Percentiles rank a stretch among this genome's conserved stretches.
phyloP scores from a whole-genome alignment of 2,329 filamentous ascomycete genomes.

The Incumbomyces lentus region DNA sequence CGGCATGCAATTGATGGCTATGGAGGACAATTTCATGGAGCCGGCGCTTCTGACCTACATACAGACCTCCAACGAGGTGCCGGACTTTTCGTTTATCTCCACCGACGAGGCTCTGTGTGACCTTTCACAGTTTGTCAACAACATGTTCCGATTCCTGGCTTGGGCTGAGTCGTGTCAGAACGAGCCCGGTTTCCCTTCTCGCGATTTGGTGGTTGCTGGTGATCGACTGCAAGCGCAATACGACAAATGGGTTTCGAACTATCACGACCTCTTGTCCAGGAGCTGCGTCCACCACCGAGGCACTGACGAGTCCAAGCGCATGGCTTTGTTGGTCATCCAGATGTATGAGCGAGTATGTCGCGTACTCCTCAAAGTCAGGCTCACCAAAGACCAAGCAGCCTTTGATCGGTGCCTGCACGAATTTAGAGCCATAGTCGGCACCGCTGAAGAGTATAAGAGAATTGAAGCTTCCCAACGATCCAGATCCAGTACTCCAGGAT shows the following conservation, averaged over 20 bases:
- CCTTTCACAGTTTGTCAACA: not conserved
- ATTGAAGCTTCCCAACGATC: conserved; percentile 5
- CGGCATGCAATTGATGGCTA: conserved; percentile 11
- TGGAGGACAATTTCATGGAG: conserved; percentile 9
- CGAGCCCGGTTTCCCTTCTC: not conserved
- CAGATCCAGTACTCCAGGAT: not conserved
- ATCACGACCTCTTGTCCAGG: not conserved
- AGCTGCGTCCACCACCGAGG: not conserved
- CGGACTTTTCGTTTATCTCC: conserved; percentile 8
- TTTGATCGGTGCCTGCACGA: conserved; percentile 6
- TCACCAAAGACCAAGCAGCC: conserved; percentile 7
- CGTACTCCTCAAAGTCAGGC: conserved; percentile 6
- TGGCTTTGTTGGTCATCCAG: not conserved
- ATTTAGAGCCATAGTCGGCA: conserved; percentile 8
- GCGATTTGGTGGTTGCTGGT: not conserved
- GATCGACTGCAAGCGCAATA: not conserved
- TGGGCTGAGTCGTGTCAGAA: not conserved
- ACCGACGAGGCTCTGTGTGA: conserved; percentile 10
- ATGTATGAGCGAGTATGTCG: not conserved
- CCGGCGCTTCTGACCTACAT: not conserved
- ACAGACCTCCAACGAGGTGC: not conserved
- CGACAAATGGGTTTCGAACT: not conserved
- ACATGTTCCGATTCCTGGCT: not conserved
- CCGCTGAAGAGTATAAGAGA: conserved; percentile 10
- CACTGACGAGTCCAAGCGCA: not conserved